Evolutionary conservation across 1,139 yeast genomes (phyloP).

Genomic region (Pichia sp.): DNA sequence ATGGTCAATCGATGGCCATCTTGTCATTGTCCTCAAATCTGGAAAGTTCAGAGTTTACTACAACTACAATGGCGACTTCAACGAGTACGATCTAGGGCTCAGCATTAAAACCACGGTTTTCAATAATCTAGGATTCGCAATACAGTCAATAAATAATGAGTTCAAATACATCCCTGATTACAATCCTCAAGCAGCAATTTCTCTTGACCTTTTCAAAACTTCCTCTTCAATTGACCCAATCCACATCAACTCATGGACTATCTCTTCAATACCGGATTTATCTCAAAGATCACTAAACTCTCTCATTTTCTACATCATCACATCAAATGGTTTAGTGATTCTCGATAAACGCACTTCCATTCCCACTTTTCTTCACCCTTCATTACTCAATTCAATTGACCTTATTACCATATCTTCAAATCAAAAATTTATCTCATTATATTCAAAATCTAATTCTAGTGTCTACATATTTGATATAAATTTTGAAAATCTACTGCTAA

Average conservation of each 20-base stretch:
- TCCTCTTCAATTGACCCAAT: slow-evolving; percentile 8
- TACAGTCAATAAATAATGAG: slow-evolving; percentile 28
- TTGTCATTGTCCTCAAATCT: slow-evolving; percentile 53
- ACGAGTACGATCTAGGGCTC: slow-evolving; percentile 35
- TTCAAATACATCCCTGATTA: slow-evolving; percentile 31
- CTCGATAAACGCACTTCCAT: not conserved
- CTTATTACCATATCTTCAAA: slow-evolving; percentile 52
- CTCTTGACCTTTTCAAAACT: slow-evolving; percentile 4
- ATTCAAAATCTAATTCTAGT: slow-evolving; percentile 26
- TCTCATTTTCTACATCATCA: slow-evolving; percentile 6
- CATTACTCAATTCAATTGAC: slow-evolving; percentile 31
- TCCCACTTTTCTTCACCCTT: not conserved
- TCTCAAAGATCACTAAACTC: slow-evolving; percentile 5
- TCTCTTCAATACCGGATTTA: slow-evolving; percentile 28
- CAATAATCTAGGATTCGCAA: slow-evolving; percentile 33
- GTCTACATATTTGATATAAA: slow-evolving; percentile 3
- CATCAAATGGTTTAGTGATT: slow-evolving; percentile 7
- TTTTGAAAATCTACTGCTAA: not conserved
- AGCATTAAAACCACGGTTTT: slow-evolving; percentile 33
- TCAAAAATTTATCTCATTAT: slow-evolving; percentile 51
- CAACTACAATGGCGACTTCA: slow-evolving; percentile 63
- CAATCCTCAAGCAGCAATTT: not conserved
- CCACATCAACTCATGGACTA: slow-evolving; percentile 26
- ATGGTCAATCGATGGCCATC: slow-evolving; percentile 45
- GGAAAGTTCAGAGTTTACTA: slow-evolving; percentile 57